Conservation (phyloP, 2,329 filamentous ascomycete genomes). For the Fusarium foetens region DNA sequence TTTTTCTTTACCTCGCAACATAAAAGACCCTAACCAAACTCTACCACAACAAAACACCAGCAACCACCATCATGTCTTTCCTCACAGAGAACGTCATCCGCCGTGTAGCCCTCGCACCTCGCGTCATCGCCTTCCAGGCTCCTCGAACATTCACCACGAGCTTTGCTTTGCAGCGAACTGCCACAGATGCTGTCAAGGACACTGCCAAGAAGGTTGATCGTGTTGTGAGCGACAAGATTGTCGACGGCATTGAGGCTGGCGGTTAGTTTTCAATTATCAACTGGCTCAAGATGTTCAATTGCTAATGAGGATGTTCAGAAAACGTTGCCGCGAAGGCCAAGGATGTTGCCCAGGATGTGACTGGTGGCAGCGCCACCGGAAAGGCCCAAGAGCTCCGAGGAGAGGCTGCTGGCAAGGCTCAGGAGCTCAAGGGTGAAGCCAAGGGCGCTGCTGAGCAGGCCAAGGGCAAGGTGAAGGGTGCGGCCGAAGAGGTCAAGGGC, state of each 20-base stretch:
- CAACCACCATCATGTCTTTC: slow-evolving; percentile 59
- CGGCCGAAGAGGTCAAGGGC: slow-evolving; percentile 32
- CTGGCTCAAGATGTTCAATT: background rate
- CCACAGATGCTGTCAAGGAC: slow-evolving; percentile 67
- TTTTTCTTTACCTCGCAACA: background rate
- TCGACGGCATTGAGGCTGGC: slow-evolving; percentile 68
- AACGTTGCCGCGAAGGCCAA: slow-evolving; percentile 60
- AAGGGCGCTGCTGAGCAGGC: slow-evolving; percentile 55
- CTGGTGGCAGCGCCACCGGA: slow-evolving; percentile 46
- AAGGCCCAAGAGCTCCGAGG: slow-evolving; percentile 52
- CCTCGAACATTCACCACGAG: slow-evolving; percentile 64
- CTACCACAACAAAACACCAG: slow-evolving; percentile 2
- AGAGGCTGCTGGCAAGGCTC: slow-evolving; percentile 52
- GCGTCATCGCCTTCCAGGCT: slow-evolving; percentile 52
- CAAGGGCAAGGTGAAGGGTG: slow-evolving; percentile 47
- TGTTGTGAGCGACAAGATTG: slow-evolving; percentile 68
- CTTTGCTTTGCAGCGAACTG: slow-evolving; percentile 57
- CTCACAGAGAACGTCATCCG: slow-evolving; percentile 59
- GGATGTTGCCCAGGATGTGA: slow-evolving; percentile 52
- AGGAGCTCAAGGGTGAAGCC: slow-evolving; percentile 55
- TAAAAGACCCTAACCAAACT: background rate
- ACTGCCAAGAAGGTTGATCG: slow-evolving; percentile 68
- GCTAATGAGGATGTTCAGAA: slow-evolving; percentile 44
- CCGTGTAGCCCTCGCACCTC: slow-evolving; percentile 54
- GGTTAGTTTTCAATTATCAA: slow-evolving; percentile 53